phyloP scores from a whole-genome alignment of 352 stramenopile species.

The Aphanomyces cochlioides region DNA sequence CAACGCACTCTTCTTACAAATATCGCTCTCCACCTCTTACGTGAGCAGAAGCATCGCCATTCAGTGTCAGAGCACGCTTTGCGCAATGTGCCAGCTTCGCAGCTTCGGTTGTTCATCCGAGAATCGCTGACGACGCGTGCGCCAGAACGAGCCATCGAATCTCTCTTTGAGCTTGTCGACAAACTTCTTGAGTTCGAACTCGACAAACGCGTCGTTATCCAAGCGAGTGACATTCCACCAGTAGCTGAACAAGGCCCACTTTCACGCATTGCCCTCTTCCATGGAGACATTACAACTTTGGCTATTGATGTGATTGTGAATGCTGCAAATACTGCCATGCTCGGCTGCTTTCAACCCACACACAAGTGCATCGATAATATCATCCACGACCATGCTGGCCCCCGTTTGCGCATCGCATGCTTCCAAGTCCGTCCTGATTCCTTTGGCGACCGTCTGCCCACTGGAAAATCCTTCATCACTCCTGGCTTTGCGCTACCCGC shows the following conservation, averaged over 20 bases:
- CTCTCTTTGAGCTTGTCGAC: constrained; percentile 1
- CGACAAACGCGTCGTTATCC: neutral
- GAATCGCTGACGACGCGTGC: neutral
- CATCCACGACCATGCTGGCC: constrained; percentile 59
- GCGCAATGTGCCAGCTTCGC: neutral
- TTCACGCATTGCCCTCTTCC: constrained; percentile 45
- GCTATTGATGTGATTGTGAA: constrained; percentile 62
- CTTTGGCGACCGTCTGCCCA: constrained; percentile 24
- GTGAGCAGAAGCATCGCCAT: neutral
- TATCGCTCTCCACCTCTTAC: neutral
- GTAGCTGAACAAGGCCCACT: neutral
- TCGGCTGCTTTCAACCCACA: constrained; percentile 67
- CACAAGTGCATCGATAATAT: constrained; percentile 75
- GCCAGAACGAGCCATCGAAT: neutral
- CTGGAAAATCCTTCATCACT: constrained; percentile 54
- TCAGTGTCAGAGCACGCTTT: neutral
- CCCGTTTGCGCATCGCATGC: constrained; percentile 53
- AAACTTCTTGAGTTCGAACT: neutral
- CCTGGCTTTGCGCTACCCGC: constrained; percentile 48
- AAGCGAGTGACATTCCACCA: neutral
- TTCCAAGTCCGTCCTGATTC: constrained; percentile 41
- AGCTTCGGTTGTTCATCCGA: constrained; percentile 1
- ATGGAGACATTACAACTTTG: constrained; percentile 65
- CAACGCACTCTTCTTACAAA: neutral
- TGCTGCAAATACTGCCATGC: constrained; percentile 53